Evolutionary conservation across 163 green algal species (phyloP).

Genomic region (Scenedesmus sp.): DNA sequence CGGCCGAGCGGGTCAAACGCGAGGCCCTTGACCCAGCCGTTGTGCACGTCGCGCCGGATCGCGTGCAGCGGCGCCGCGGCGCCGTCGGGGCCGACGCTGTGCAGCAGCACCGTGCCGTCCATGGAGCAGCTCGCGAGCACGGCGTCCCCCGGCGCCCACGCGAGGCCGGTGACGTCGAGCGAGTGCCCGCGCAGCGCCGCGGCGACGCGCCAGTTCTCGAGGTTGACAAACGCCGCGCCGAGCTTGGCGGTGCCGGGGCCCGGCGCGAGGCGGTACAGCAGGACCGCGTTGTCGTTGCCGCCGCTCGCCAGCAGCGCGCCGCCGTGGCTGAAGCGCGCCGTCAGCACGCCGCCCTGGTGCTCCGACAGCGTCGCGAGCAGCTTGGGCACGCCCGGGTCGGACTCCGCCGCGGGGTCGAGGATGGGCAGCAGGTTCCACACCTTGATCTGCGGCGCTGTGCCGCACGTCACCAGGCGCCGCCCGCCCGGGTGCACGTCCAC

Average conservation of each 20-base stretch:
- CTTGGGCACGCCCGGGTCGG: conserved; percentile 48
- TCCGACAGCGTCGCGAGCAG: conserved; percentile 85
- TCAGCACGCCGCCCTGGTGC: conserved; percentile 79
- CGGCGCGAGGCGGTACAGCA: conserved; percentile 21
- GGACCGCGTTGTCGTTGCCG: conserved; percentile 76
- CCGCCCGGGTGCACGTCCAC: conserved; percentile 76
- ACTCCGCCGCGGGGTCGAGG: conserved; percentile 67
- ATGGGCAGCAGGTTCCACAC: conserved; percentile 87
- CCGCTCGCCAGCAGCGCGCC: conserved; percentile 64
- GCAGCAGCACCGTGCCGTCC: neutral
- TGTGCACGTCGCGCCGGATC: conserved; percentile 64
- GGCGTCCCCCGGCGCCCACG: conserved; percentile 7
- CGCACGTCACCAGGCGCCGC: conserved; percentile 77
- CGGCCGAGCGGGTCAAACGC: conserved; percentile 95
- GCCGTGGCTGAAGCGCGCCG: conserved; percentile 79
- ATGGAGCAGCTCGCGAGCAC: conserved; percentile 26
- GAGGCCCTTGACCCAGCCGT: conserved; percentile 93
- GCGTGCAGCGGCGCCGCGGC: neutral
- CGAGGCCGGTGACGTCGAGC: conserved; percentile 23
- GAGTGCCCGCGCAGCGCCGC: conserved; percentile 1
- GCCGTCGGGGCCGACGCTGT: neutral
- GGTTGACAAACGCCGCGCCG: neutral
- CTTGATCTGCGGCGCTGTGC: conserved; percentile 74
- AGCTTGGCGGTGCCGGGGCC: neutral
- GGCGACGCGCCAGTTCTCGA: conserved; percentile 25